These are phyloP conservation scores for Amorphotheca resinae DNA, from an alignment of 495 filamentous ascomycete species.

Conservation along the genomic window DNA sequence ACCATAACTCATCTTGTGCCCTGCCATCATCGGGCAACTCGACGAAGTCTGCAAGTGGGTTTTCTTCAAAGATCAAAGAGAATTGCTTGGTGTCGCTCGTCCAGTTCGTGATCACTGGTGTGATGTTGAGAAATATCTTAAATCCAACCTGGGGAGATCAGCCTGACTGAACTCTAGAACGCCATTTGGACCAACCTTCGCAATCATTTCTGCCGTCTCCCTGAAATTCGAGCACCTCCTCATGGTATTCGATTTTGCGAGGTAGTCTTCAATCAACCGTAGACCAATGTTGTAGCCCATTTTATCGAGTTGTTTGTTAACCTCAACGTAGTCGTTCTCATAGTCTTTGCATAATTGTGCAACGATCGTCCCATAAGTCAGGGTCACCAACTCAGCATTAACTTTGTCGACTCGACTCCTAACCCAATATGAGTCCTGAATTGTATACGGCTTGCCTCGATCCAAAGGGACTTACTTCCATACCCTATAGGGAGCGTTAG, in stretches of 20 bases:
- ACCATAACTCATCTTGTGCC: conserved; percentile 96
- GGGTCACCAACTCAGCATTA: conserved; percentile 87
- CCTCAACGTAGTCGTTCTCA: conserved; percentile 82
- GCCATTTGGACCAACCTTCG: conserved; percentile 57
- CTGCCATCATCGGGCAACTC: conserved; percentile 92
- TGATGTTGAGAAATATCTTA: conserved; percentile 97
- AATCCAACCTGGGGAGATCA: conserved; percentile 64
- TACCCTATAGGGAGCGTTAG: conserved; percentile 46
- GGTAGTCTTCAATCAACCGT: conserved; percentile 92
- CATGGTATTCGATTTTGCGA: conserved; percentile 83
- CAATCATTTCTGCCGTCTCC: conserved; percentile 92
- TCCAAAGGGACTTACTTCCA: conserved; percentile 69
- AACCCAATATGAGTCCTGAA: neutral
- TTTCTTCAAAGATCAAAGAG: conserved; percentile 91
- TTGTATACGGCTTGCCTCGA: neutral
- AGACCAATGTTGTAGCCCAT: conserved; percentile 99
- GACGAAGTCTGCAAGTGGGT: conserved; percentile 92
- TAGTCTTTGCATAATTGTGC: conserved; percentile 93
- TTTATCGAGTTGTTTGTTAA: conserved; percentile 93
- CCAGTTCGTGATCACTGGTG: conserved; percentile 93
- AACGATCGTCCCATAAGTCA: conserved; percentile 97
- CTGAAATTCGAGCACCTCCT: conserved; percentile 77
- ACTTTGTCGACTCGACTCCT: conserved; percentile 58
- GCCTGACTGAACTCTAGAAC: neutral
- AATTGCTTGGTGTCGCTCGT: conserved; percentile 91